Evolutionary conservation across 2,329 filamentous ascomycete species (phyloP), one percentile per base, ranked within the genome.

Genomic region (Aureobasidium sp.): DNA sequence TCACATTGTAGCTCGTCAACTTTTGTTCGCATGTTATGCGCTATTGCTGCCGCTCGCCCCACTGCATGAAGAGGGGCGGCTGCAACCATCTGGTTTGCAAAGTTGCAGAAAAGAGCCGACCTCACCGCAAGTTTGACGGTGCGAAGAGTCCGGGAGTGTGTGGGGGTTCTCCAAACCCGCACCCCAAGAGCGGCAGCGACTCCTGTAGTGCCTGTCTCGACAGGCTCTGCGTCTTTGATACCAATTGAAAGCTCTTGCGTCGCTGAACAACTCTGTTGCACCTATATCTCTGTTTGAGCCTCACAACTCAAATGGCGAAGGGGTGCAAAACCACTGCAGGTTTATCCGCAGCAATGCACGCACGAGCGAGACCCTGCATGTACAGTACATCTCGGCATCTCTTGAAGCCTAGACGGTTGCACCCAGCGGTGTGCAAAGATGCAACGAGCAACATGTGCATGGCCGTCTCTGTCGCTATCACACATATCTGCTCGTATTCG

Each of bases 311-410:
- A 47, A 34, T 25, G n/a, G 17, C 25, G 14, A 45, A 22, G 32
- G 40, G 40, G 27, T 29, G 42, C 35, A 16, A n/a, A 8, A 17
- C n/a, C 16, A 24, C 30, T 48, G 44, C 44, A 48, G 30, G 44
- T 21, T 19, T 14, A 24, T 37, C 12, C 6, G 32, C 10, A 37
- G 4, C 10, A 17, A 6, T 22, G 37, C 22, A 30, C 22, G 44
- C 44, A 48, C 27, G 44, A 37, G 30, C 44, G 10, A 27, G 44
- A 48, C 44, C 44, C 44, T 48, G 44, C 44, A 48, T 48, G 32
- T 30, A 37, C 27, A 2, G n/a, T 34, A 24, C 17, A 45, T 45
- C 16, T 6, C 44, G 44, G 21, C 32, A 48, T 48, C n/a, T 6
- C n/a, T 21, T 34, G 27, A 34, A 45, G 44, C 30, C 44, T 48